Evolutionary conservation across 805 yeast species (phyloP).

Genomic region (Schwanniomyces vanrijiae): DNA sequence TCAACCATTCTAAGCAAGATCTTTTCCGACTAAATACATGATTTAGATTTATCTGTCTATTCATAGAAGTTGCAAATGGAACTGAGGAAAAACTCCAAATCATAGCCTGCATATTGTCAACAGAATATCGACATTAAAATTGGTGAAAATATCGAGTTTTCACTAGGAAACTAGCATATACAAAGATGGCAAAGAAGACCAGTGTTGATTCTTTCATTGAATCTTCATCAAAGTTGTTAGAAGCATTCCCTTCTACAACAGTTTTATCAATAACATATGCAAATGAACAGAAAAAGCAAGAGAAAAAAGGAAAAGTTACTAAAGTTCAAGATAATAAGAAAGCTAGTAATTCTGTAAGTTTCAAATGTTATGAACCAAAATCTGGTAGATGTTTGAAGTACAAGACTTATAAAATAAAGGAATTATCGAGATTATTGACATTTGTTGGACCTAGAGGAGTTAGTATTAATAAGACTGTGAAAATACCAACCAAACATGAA

Average conservation of each 20-base stretch:
- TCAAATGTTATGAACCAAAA: conserved; percentile 66
- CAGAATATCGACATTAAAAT: not conserved
- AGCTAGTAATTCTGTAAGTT: conserved; percentile 39
- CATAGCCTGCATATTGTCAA: not conserved
- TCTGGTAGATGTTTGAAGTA: conserved; percentile 61
- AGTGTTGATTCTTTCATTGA: conserved; percentile 28
- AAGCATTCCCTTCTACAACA: conserved; percentile 37
- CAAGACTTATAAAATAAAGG: conserved; percentile 64
- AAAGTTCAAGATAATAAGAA: conserved; percentile 7
- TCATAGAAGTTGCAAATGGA: too few relatives aligned
- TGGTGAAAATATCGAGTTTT: not conserved
- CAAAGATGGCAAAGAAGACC: conserved; percentile 5
- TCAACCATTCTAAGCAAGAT: too few relatives aligned
- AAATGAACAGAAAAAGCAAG: conserved; percentile 25
- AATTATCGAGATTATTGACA: conserved; percentile 68
- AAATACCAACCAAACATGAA: conserved; percentile 7
- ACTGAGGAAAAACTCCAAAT: too few relatives aligned
- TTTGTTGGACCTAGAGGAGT: conserved; percentile 74
- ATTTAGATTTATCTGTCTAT: too few relatives aligned
- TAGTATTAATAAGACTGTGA: conserved; percentile 21
- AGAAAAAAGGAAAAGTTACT: conserved; percentile 8
- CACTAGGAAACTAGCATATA: not conserved
- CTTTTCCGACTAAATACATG: too few relatives aligned
- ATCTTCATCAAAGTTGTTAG: conserved; percentile 28
- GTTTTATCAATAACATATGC: conserved; percentile 37